Conservation (phyloP, 2,329 filamentous ascomycete genomes). For the Dactylellina sp. region DNA sequence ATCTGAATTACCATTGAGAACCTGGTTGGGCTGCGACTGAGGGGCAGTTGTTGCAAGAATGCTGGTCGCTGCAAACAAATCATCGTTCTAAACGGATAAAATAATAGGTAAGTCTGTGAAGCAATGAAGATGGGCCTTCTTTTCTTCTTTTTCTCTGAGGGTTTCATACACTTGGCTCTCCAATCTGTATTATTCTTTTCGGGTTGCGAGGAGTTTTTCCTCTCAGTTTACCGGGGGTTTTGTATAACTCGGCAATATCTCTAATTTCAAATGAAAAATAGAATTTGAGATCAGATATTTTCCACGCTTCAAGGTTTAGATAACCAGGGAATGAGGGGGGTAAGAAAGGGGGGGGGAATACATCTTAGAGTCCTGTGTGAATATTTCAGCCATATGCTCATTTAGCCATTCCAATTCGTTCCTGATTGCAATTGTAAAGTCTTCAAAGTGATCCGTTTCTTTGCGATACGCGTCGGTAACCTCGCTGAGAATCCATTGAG, state of each 20-base stretch:
- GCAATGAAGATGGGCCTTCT: too few species aligned
- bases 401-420: constrained; percentile 99
- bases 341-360: neutral
- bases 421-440: constrained; percentile 89
- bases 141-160: neutral
- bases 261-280: too few species aligned
- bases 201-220: constrained; percentile 82
- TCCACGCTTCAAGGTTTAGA: neutral
- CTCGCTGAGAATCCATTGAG: constrained; percentile 87
- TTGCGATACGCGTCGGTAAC: constrained; percentile 81
- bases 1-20: neutral
- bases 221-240: constrained; percentile 85
- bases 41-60: neutral
- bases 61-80: neutral
- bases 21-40: neutral
- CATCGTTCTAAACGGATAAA: neutral
- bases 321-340: neutral
- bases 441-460: constrained; percentile 84
- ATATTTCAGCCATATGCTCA: constrained; percentile 96
- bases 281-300: neutral
- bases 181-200: constrained; percentile 67
- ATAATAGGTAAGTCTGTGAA: too few species aligned
- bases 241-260: constrained; percentile 94
- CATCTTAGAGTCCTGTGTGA: constrained; percentile 70
- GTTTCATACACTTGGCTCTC: constrained; percentile 18